A percentile compares a stretch with the other conserved stretches of the same genome.
These are phyloP conservation scores for Calvatia gigantea DNA, from an alignment of 768 basidiomycete species.

Conservation along the genomic window DNA sequence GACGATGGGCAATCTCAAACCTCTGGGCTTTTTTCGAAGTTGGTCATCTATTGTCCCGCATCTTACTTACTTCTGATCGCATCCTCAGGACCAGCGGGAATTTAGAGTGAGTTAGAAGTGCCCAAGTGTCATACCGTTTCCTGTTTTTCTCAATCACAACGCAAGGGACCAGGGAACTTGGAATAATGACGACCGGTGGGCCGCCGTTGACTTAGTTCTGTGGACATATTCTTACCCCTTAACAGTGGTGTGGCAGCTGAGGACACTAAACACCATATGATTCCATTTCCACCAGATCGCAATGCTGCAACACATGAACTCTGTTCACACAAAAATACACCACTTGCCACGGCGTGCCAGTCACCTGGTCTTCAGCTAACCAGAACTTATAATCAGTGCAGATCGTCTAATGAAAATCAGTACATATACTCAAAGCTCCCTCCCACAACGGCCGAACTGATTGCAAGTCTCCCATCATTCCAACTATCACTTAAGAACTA, in stretches of 20 bases:
- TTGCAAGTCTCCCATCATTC: conserved; percentile 39
- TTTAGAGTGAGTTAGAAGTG: not conserved
- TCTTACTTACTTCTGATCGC: not conserved
- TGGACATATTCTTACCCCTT: too few species aligned
- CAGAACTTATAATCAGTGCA: conserved; percentile 25
- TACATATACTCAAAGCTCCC: conserved; percentile 49
- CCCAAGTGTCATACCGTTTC: too few species aligned
- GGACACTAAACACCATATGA: not conserved
- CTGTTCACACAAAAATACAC: not conserved
- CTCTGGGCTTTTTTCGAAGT: not conserved
- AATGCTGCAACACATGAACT: not conserved
- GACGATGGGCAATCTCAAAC: not conserved
- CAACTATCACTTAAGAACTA: conserved; percentile 63
- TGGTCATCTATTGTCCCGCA: not conserved
- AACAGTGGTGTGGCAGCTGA: too few species aligned
- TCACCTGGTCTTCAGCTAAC: conserved; percentile 24
- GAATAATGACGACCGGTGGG: not conserved
- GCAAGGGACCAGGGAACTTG: not conserved
- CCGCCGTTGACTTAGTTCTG: not conserved
- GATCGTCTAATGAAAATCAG: conserved; percentile 28
- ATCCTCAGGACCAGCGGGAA: not conserved
- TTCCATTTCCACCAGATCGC: not conserved
- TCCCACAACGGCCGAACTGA: conserved; percentile 46
- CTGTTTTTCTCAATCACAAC: not conserved
- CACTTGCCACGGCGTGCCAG: not conserved